Evolutionary conservation across 768 basidiomycete genomes (phyloP), one percentile per base, ranked within the genome.

Genomic region (Pleurotus pulmonarius): DNA sequence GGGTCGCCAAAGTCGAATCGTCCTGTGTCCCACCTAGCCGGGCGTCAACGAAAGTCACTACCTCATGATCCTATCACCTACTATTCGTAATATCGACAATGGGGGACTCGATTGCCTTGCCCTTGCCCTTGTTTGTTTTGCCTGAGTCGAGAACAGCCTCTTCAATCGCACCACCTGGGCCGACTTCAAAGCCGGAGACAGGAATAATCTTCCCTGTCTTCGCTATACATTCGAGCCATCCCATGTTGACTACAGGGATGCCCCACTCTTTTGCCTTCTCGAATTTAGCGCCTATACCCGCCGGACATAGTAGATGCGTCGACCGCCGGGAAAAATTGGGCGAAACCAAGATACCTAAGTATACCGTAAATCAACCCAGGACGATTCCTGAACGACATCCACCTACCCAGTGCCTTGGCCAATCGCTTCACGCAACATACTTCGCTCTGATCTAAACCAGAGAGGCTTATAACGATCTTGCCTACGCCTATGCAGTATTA

Each of bases 241-340:
- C 73, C 67, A 88, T 73, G 38, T 78, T 75, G 18, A 95, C 76
- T n/a, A 90, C 82, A 0, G 87, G 85, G 6, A 88, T 80, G 12
- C 77, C 77, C 94, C 94, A 96, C 65, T 91, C 83, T 39, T 68
- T 64, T 2, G 94, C 92, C 66, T 87, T 92, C 13, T 86, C 81
- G 49, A 82, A 91, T 66, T 97, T 96, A 20, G 77, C 74, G 13
- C 94, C 92, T 0, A 66, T 71, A 0, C 78, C 82, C 5, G 83
- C 76, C 0, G 89, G 88, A 65, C 92, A 94, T 6, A 97, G 72
- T 1, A 97, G 76, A 61, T 96, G 90, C 0, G 94, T 94, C 2
- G 86, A 82, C 9, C 76, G 79, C 15, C 83, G 77, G 12, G 83
- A 87, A 67, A 88, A 88, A n/a, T 71, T 75, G 0, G 78, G 72